Conservation (phyloP, 2,329 filamentous ascomycete species). For the Talaromyces pinophilus region DNA sequence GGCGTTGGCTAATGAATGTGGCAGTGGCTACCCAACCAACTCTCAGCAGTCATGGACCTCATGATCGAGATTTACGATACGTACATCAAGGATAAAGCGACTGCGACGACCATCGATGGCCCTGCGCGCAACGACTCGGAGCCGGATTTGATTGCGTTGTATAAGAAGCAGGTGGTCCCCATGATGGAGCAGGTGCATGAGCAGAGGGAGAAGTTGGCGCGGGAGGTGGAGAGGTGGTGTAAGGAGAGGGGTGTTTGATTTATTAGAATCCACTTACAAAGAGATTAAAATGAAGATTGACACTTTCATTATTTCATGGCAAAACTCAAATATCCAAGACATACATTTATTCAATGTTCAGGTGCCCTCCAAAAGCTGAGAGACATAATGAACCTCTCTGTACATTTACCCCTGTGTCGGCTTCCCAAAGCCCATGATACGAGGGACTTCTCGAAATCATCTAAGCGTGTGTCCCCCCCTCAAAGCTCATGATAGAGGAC, state of each 20-base stretch:
- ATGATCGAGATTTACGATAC: slow-evolving; percentile 50
- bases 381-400: neutral
- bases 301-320: no score
- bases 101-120: slow-evolving; percentile 17
- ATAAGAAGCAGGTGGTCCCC: slow-evolving; percentile 34
- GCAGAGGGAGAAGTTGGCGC: slow-evolving; percentile 41
- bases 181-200: slow-evolving; percentile 39
- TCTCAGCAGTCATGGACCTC: slow-evolving; percentile 52
- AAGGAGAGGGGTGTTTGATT: slow-evolving; percentile 44
- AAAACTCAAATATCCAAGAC: neutral
- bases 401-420: neutral
- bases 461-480: neutral
- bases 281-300: no score
- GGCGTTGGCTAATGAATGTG: neutral
- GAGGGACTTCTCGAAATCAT: neutral
- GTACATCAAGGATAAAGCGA: slow-evolving; percentile 38
- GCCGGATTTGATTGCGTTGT: slow-evolving; percentile 28
- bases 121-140: slow-evolving; percentile 6
- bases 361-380: neutral
- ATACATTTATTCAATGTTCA: neutral
- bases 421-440: neutral
- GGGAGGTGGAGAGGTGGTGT: slow-evolving; percentile 51
- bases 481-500: neutral
- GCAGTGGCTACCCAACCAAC: slow-evolving; percentile 52
- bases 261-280: no score